Evolutionary conservation across 2,329 filamentous ascomycete genomes (phyloP), one percentile per base, ranked within the genome.

Genomic region (Trichophyton mentagrophytes): DNA sequence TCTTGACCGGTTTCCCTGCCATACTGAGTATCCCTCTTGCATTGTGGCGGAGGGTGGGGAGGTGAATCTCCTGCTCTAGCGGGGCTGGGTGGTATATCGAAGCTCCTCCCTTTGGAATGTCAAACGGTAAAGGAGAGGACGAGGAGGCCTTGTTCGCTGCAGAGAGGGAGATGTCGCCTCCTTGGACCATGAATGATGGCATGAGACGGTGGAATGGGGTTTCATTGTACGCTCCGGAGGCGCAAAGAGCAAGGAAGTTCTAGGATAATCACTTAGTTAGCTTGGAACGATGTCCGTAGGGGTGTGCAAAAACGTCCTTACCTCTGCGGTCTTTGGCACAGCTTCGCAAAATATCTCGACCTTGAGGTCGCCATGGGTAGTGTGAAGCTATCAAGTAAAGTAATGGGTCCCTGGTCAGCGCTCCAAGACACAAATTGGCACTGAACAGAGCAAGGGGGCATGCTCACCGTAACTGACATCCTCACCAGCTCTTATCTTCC

Each of bases 271-370:
- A 44, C n/a, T 38, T 30, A 27, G 15, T 55, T 30, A 55, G 51
- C n/a, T 17, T 36, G 27, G 15, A 22, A 20, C 5, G 3, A 55
- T 6, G 51, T 30, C 1, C 3, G 20, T 53, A 33, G 8, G n/a
- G 3, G 36, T 1, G 20, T 20, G 22, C 22, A 9, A 5, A 5
- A 20, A 30, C 15, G 30, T 20, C 67, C 76, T 61, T 77, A 87
- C 87, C 77, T 96, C 89, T 64, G 90, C 87, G 0, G 93, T 96
- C 73, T 92, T 91, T 64, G 93, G 93, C 36, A 95, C 90, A 67
- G 88, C 86, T 73, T 96, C 90, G 78, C 92, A 97, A 77, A 96
- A 97, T 66, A 99, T 80, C 74, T 97, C 93, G 68, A 97, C 83
- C 77, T 97, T 99, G 72, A 99, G 81, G 75, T 93, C 87, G 71